Evolutionary conservation across 1,284 basidiomycete genomes (phyloP).

Genomic region (Moesziomyces parantarcticus): DNA sequence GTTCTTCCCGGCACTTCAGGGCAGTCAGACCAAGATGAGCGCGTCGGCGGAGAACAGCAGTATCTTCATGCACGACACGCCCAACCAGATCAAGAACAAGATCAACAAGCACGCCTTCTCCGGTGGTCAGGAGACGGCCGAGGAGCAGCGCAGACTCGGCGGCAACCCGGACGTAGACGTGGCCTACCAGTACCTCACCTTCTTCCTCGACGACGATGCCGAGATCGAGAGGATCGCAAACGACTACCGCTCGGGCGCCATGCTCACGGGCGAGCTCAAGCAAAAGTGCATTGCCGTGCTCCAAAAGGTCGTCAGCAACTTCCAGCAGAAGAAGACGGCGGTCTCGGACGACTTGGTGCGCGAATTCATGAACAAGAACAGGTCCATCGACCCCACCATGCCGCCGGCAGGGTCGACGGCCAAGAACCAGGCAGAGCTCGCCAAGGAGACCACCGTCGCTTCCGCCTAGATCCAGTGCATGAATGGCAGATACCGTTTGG

Average conservation of each 20-base stretch:
- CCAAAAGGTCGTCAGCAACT: constrained; percentile 84
- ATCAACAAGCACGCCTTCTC: constrained; percentile 77
- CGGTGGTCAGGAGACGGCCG: constrained; percentile 81
- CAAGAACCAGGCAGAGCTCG: constrained; percentile 30
- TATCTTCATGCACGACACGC: constrained; percentile 95
- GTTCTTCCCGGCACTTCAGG: constrained; percentile 98
- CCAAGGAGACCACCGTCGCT: constrained; percentile 36
- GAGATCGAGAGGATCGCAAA: constrained; percentile 82
- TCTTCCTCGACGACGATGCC: constrained; percentile 94
- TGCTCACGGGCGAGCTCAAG: constrained; percentile 94
- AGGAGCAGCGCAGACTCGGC: constrained; percentile 87
- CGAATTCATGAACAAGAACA: constrained; percentile 83
- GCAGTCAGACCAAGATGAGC: constrained; percentile 98
- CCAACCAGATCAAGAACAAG: constrained; percentile 96
- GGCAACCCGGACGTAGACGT: constrained; percentile 97
- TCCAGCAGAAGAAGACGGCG: constrained; percentile 87
- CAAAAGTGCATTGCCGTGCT: constrained; percentile 85
- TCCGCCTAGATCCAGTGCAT: constrained; percentile 16
- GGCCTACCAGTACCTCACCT: constrained; percentile 93
- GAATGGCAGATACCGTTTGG: too few species aligned
- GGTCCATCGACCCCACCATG: constrained; percentile 75
- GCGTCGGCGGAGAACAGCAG: constrained; percentile 89
- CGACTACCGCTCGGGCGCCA: constrained; percentile 88
- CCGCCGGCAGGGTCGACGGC: constrained; percentile 51
- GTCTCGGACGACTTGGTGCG: constrained; percentile 83